Conservation (phyloP, 139 green algal genomes). For the Penium margaritaceum region DNA sequence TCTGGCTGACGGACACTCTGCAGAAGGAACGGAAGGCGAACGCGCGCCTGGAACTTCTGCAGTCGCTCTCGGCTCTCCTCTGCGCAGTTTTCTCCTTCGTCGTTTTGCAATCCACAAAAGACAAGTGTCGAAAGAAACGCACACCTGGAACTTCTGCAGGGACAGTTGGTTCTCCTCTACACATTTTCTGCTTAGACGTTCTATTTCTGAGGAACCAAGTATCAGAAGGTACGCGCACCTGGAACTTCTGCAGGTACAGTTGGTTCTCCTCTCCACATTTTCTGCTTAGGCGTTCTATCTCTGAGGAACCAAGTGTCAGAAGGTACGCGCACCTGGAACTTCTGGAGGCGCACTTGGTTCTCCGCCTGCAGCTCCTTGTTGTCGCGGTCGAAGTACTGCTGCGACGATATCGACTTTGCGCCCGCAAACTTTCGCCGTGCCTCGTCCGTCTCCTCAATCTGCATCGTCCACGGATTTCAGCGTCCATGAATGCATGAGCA, state of each 20-base stretch:
- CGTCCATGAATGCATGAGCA: too few species aligned
- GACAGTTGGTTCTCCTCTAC: constrained; percentile 5
- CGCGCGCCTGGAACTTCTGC: too few species aligned
- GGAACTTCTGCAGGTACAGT: constrained; percentile 23
- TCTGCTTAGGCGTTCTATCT: too few species aligned
- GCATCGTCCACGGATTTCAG: too few species aligned
- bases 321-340: constrained; percentile 25
- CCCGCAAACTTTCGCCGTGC: constrained; percentile 71
- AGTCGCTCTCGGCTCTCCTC: constrained; percentile 21
- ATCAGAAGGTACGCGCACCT: not conserved
- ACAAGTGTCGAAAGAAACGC: not conserved
- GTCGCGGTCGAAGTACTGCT: constrained; percentile 38
- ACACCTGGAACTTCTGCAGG: constrained; percentile 32
- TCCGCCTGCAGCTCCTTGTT: constrained; percentile 31
- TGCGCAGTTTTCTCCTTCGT: too few species aligned
- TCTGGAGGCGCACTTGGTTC: constrained; percentile 25
- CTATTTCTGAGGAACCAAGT: too few species aligned
- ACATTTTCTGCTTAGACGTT: too few species aligned
- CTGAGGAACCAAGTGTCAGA: not conserved
- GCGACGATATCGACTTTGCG: constrained; percentile 79
- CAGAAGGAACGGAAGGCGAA: too few species aligned
- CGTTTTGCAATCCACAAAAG: too few species aligned
- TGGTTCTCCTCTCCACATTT: constrained; percentile 14
- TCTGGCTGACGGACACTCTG: too few species aligned
- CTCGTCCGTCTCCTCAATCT: constrained; percentile 23